Base-by-base conservation (phyloP, 805 yeast genomes). In the Lachancea sp. region DNA sequence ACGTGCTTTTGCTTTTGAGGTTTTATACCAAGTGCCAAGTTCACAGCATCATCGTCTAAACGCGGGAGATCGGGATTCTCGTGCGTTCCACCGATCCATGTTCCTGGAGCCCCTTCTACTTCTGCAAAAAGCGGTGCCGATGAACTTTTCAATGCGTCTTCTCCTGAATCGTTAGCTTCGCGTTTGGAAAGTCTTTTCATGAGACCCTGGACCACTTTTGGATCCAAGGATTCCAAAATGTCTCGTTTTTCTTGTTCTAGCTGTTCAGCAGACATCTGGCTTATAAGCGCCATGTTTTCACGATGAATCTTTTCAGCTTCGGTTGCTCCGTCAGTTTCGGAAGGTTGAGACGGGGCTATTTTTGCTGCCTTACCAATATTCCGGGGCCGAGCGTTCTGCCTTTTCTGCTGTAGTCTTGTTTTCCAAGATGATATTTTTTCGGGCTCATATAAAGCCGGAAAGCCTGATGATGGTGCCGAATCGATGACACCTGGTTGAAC, bases 271-370 rank as follows among this genome's bases (percentile, higher is more conserved):
- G 82, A 68, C 90, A 89, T 82, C 12, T 65, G 60, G 31, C 78
- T 67, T 45, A 90, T 60, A 34, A 72, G 69, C 32, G 79, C 76
- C 49, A 85, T 62, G 61, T 88, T 90, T 57, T 89, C 95, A 45
- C 75, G 60, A 59, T 87, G 91, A 18, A 89, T 86, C 57, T 77
- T 74, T 51, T 84, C 90, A 0, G 83, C 77, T 53, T 85, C 95
- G 0, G 82, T 66, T 39, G 75, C 48, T 7, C 20, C 36, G n/a
- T 19, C 19, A 9, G 8, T 17, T 4, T 22, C 15, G 6, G 38
- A 12, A n/a, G 38, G 15, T 20, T 34, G 15, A 16, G 16, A 4
- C 7, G 27, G 12, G 6, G 12, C 13, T 19, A 16, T n/a, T 19
- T 35, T 18, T 26, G 38, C 15, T 12, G 26, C 18, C 16, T 35